Evolutionary conservation across 805 yeast species (phyloP), one percentile per base, ranked within the genome.

Genomic region (Saccharomycopsis fermentans): DNA sequence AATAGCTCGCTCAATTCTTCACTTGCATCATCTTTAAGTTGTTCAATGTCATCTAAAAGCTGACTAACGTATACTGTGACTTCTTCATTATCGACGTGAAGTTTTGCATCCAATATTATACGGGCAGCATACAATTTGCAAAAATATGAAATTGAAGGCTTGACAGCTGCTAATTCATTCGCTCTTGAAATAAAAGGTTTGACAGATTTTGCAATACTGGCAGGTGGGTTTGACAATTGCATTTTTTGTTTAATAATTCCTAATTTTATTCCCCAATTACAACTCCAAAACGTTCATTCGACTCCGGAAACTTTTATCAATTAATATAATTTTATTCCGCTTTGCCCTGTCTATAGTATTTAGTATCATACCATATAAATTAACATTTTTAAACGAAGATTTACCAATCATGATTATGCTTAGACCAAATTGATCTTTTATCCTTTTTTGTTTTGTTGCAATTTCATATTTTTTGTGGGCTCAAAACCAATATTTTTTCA

Each of bases 121-220:
- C 91, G 92, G 2, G 87, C 84, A 0, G 90, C 87, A 66, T 86
- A 84, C 55, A 86, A 68, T 62, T 76, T 77, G 70, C 94, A 86
- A 69, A 80, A 87, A 70, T 88, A 89, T 4, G 92, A 75, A 32
- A 89, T 78, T 11, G 84, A 71, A 0, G 95, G 90, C 62, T 87
- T 85, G 9, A 75, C 77, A 0, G 65, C 60, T 19, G 71, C 74
- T 47, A 88, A 65, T 64, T 90, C 96, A 9, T 68, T 69, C 21
- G 89, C 75, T 6, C 91, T 76, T 6, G 74, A 70, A 17, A 83
- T 69, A 62, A 68, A 82, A 0, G 83, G 78, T 0, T 76, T 70
- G 39, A 81, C 71, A 1, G 67, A 61, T 63, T 74, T 74, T 52
- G 65, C 54, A 3, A 75, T 66, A 5, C 63, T 59, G 14, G 66